Percentiles rank a stretch among this genome's conserved stretches.
phyloP scores from a whole-genome alignment of 2,329 filamentous ascomycete genomes.

The Colletotrichum tabaci region DNA sequence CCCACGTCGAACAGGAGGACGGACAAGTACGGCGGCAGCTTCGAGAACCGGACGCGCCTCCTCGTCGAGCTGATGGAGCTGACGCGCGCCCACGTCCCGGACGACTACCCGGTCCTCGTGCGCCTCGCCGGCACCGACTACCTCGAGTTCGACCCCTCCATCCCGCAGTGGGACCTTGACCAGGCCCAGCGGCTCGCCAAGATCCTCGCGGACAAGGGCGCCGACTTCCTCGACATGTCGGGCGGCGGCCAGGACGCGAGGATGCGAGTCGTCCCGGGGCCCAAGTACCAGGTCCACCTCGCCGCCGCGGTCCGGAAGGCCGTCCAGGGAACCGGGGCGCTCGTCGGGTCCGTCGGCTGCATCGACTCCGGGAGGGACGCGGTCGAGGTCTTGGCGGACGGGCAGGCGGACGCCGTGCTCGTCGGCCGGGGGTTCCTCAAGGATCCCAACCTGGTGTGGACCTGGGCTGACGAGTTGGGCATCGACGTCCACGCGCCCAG shows the following conservation, averaged over 20 bases:
- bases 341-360: conserved; percentile 61
- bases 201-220: conserved; percentile 73
- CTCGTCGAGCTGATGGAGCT: conserved; percentile 66
- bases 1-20: conserved; percentile 61
- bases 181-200: conserved; percentile 75
- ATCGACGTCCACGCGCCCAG: conserved; percentile 61
- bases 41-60: conserved; percentile 61
- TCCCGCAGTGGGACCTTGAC: conserved; percentile 74
- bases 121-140: conserved; percentile 81
- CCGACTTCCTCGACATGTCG: conserved; percentile 82
- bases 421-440: conserved; percentile 68
- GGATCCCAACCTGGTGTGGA: conserved; percentile 67
- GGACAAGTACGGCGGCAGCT: conserved; percentile 62
- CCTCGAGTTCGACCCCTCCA: conserved; percentile 71
- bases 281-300: conserved; percentile 79
- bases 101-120: conserved; percentile 77
- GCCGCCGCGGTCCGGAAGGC: conserved; percentile 77
- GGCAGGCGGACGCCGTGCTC: conserved; percentile 62
- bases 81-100: conserved; percentile 72
- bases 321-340: conserved; percentile 68
- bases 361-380: conserved; percentile 61
- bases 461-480: conserved; percentile 67
- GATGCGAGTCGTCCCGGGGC: conserved; percentile 70
- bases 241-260: conserved; percentile 74
- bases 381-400: conserved; percentile 60